These are phyloP conservation scores for Penicillium subrubescens DNA, from an alignment of 495 filamentous ascomycete species.

Conservation along the genomic window DNA sequence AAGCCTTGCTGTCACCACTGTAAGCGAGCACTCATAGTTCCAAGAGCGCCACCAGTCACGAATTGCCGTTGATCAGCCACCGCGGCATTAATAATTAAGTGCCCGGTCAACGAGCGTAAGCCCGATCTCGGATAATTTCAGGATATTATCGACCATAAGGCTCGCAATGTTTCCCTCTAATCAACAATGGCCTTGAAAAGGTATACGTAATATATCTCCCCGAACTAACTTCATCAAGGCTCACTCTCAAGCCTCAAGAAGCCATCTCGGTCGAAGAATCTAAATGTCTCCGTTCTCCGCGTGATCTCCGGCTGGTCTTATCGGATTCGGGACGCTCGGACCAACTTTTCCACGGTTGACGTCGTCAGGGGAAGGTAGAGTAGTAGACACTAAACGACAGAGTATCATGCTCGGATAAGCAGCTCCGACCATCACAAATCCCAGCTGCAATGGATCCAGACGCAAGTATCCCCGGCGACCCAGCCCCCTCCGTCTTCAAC, in stretches of 20 bases:
- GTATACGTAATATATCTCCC: neutral
- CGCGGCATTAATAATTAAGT: neutral
- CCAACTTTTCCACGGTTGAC: neutral
- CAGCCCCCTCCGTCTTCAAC: constrained; percentile 70
- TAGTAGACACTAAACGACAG: neutral
- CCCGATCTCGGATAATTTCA: neutral
- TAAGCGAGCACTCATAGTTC: neutral
- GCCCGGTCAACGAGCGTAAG: neutral
- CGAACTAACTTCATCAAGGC: too few species aligned
- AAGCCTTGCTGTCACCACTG: neutral
- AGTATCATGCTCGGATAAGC: neutral
- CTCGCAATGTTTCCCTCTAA: neutral
- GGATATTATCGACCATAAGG: neutral
- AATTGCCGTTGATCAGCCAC: neutral
- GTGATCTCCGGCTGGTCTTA: neutral
- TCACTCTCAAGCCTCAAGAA: neutral
- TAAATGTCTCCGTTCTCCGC: neutral
- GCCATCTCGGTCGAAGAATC: neutral
- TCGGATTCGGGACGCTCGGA: constrained; percentile 2
- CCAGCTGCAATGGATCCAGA: constrained; percentile 34
- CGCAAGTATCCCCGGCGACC: constrained; percentile 37
- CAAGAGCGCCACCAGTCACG: neutral
- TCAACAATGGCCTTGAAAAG: neutral
- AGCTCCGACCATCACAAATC: neutral
- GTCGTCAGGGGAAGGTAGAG: neutral